phyloP scores from a whole-genome alignment of 257 asterid species.

The Plantago elongata region DNA sequence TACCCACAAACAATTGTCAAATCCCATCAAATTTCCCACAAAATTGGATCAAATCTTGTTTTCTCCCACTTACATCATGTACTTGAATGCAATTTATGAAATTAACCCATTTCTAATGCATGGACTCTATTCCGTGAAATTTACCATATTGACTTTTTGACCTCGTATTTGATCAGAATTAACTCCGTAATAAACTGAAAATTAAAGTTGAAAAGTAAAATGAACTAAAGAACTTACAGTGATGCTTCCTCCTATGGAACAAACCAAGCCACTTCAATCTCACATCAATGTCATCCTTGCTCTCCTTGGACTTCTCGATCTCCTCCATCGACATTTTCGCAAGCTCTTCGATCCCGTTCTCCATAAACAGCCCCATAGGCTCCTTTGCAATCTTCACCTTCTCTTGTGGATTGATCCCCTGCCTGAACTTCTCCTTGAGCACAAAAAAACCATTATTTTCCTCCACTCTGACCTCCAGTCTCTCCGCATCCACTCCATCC shows the following conservation, averaged over 20 bases:
- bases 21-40: too few species aligned
- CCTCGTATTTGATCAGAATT: background rate
- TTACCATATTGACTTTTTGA: too few species aligned
- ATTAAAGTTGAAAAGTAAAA: background rate
- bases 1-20: too few species aligned
- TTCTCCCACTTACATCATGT: too few species aligned
- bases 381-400: slow-evolving; percentile 82
- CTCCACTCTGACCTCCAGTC: slow-evolving; percentile 84
- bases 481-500: slow-evolving; percentile 29
- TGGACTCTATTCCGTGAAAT: too few species aligned
- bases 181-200: too few species aligned
- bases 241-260: slow-evolving; percentile 86
- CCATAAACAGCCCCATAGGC: slow-evolving; percentile 86
- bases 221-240: slow-evolving; percentile 44
- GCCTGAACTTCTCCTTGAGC: slow-evolving; percentile 73
- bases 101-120: too few species aligned
- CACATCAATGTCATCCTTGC: slow-evolving; percentile 79
- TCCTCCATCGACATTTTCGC: slow-evolving; percentile 64
- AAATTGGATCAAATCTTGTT: too few species aligned
- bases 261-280: slow-evolving; percentile 98
- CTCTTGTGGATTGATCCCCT: slow-evolving; percentile 81
- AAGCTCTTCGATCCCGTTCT: slow-evolving; percentile 68
- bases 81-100: too few species aligned
- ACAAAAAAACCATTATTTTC: slow-evolving; percentile 66
- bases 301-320: slow-evolving; percentile 60